Conservation (phyloP, 768 basidiomycete species). For the Amanita polypyramis region DNA sequence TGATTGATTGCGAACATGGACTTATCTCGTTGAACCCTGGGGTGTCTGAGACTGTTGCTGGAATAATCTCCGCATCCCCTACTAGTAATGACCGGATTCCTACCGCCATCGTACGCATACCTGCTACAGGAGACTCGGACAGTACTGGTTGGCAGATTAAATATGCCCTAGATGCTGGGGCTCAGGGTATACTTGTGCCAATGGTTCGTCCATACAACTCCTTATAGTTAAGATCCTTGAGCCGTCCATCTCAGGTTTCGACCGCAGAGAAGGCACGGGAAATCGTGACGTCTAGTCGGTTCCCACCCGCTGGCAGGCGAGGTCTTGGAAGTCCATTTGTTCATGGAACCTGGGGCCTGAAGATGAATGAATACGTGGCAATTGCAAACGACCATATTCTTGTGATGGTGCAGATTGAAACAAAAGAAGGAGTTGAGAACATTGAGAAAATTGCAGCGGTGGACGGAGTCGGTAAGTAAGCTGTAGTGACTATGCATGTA, state of each 20-base stretch:
- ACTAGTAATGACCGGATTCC: conserved; percentile 25
- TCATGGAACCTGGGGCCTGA: conserved; percentile 46
- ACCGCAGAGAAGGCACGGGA: conserved; percentile 46
- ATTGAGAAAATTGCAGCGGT: conserved; percentile 48
- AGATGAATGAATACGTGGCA: conserved; percentile 37
- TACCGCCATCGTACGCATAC: conserved; percentile 49
- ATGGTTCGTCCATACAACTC: conserved; percentile 33
- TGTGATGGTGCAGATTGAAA: conserved; percentile 64
- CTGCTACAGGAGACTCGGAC: conserved; percentile 46
- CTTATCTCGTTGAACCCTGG: conserved; percentile 43
- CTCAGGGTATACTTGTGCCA: conserved; percentile 53
- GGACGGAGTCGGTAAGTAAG: conserved; percentile 44
- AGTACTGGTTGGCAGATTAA: conserved; percentile 66
- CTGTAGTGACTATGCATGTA: not conserved
- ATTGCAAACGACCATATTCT: conserved; percentile 45
- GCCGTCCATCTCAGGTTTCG: conserved; percentile 30
- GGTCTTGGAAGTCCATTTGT: conserved; percentile 61
- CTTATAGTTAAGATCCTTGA: not conserved
- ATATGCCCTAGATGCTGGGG: conserved; percentile 58
- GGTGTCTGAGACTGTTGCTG: conserved; percentile 44
- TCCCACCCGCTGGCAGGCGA: conserved; percentile 51
- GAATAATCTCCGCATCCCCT: conserved; percentile 35
- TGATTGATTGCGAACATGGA: conserved; percentile 64
- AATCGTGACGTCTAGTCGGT: conserved; percentile 45
- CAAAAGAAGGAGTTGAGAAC: conserved; percentile 45